Evolutionary conservation across 306 rosid genomes (phyloP), one percentile per base, ranked within the genome.

Genomic region (Cucurbita pepo): DNA sequence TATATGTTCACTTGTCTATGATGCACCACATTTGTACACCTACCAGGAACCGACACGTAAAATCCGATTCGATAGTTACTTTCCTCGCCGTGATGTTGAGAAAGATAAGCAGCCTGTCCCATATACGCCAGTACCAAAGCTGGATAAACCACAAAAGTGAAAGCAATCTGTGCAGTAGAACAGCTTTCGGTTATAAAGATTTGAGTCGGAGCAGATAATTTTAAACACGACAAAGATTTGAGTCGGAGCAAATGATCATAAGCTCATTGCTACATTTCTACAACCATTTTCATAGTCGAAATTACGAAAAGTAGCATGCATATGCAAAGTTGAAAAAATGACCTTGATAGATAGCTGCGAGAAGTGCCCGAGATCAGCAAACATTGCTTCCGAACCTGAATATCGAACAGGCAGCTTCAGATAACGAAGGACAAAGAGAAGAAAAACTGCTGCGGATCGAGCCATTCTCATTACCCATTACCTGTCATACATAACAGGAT

Each of bases 91-190:
- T 87, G 98, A 81, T 92, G 91, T 83, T 66, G 87, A 48, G 98
- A 92, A 78, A 92, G 96, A 86, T 92, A 92, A 36, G 98, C 98
- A 78, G 96, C 98, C 84, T 92, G 98, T 75, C 98, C 96, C 98
- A 92, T 92, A 72, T 92, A 92, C 69, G 98, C 98, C 19, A 92
- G 85, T 69, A 92, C 87, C 72, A 92, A 81, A 22, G 96, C 84
- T 71, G 98, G 98, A 75, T 92, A 92, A 54, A 92, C 98, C 85
- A 92, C 83, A 79, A 82, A 90, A 57, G 91, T 82, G 82, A 92
- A 92, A 84, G 98, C 98, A 83, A 90, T 90, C 98, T 92, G 96
- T 92, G 96, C 89, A 84, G 56, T 69, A 34, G 45, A 77, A 61
- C 45, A 47, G 69, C 15, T 73, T 73, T 76, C 61, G 40, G 75